These are phyloP conservation scores for Strobilomyces confusus DNA, from an alignment of 768 basidiomycete species.

Conservation along the genomic window DNA sequence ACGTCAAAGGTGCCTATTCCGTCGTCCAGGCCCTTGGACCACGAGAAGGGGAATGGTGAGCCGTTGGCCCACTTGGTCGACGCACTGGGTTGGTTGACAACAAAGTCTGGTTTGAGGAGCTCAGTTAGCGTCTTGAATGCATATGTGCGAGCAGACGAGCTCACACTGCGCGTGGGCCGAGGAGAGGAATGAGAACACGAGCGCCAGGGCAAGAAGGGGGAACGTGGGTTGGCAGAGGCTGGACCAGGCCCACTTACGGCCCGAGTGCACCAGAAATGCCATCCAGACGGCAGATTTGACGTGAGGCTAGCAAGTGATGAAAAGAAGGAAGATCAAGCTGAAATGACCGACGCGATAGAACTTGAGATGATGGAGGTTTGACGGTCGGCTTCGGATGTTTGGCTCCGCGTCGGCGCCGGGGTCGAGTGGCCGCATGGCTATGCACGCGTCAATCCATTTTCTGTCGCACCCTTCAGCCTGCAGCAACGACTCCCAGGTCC, in stretches of 20 bases:
- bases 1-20: slow-evolving; percentile 63
- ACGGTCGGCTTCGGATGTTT: background rate
- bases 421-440: slow-evolving; percentile 9
- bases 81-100: slow-evolving; percentile 21
- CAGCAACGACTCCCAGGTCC: background rate
- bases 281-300: slow-evolving; percentile 2
- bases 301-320: background rate
- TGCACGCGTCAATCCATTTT: background rate
- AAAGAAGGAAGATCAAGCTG: background rate
- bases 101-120: slow-evolving; percentile 19
- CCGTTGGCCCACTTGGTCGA: slow-evolving; percentile 26
- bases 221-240: background rate
- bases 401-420: slow-evolving; percentile 1
- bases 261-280: background rate
- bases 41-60: slow-evolving; percentile 43
- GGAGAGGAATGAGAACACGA: slow-evolving; percentile 15
- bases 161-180: slow-evolving; percentile 21
- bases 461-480: background rate
- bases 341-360: background rate
- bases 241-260: slow-evolving; percentile 4
- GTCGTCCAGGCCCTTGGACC: slow-evolving; percentile 66
- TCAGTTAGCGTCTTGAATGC: background rate
- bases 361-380: background rate
- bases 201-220: slow-evolving; percentile 1
- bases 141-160: background rate